These are phyloP conservation scores for Tausonia pullulans DNA, from an alignment of 1,284 basidiomycete genomes.

Conservation along the genomic window DNA sequence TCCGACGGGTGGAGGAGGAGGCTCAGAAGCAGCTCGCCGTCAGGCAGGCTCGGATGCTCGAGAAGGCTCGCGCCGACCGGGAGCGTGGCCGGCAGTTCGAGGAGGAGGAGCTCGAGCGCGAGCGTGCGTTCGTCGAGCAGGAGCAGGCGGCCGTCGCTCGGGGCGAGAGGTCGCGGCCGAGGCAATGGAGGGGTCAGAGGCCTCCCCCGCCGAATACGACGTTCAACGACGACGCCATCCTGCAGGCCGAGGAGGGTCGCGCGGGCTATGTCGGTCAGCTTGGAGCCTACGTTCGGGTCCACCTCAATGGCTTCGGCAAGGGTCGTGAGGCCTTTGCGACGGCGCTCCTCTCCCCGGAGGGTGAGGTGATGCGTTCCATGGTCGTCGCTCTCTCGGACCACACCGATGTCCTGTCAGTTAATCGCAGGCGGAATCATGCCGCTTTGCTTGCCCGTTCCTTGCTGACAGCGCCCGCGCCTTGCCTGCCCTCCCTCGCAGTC, in stretches of 20 bases:
- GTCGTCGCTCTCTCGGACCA: too few relatives aligned
- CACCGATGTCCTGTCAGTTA: too few relatives aligned
- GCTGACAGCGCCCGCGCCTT: too few relatives aligned
- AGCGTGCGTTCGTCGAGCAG: background rate
- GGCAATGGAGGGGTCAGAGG: background rate
- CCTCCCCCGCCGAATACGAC: background rate
- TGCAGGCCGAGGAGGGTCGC: background rate
- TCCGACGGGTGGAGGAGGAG: background rate
- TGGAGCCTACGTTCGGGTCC: constrained; percentile 5
- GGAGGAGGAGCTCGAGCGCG: background rate
- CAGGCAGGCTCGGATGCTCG: too few relatives aligned
- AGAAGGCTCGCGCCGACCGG: too few relatives aligned
- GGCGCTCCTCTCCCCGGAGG: constrained; percentile 9
- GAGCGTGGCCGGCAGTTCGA: too few relatives aligned
- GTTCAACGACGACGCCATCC: background rate
- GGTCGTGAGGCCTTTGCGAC: constrained; percentile 10
- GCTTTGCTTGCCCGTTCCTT: too few relatives aligned
- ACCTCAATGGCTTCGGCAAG: constrained; percentile 12
- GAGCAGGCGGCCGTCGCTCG: background rate
- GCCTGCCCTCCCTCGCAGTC: too few relatives aligned
- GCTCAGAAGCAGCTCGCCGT: too few relatives aligned
- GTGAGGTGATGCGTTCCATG: background rate
- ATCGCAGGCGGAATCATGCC: too few relatives aligned
- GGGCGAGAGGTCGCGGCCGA: too few relatives aligned
- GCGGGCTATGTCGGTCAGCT: background rate